Conservation (phyloP, 2,329 filamentous ascomycete species). For the Pseudocercospora crystallina region DNA sequence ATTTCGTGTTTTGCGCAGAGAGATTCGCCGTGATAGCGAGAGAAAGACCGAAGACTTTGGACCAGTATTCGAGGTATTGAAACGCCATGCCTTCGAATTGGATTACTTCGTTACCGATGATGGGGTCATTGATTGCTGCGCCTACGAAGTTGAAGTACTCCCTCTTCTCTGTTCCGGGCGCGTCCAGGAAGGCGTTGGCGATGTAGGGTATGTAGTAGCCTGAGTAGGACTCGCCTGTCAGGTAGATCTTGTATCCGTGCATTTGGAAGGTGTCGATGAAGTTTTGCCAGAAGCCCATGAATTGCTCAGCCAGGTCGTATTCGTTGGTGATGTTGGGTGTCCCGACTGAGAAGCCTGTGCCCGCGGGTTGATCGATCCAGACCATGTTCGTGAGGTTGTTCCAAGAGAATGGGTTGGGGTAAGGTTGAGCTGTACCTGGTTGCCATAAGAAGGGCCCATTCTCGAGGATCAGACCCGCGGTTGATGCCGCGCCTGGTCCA, state of each 20-base stretch:
- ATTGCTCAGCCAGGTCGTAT: slow-evolving; percentile 42
- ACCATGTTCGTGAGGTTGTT: slow-evolving; percentile 72
- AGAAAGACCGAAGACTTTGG: slow-evolving; percentile 44
- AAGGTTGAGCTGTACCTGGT: slow-evolving; percentile 38
- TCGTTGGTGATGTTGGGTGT: slow-evolving; percentile 36
- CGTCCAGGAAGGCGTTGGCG: slow-evolving; percentile 27
- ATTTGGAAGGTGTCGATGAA: slow-evolving; percentile 52
- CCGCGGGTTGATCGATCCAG: slow-evolving; percentile 59
- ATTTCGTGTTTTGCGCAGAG: slow-evolving; percentile 11
- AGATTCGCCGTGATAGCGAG: slow-evolving; percentile 38
- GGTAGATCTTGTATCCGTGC: slow-evolving; percentile 48
- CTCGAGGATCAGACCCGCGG: slow-evolving; percentile 21
- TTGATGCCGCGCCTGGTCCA: slow-evolving; percentile 8
- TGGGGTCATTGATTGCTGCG: slow-evolving; percentile 34
- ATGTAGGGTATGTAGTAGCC: slow-evolving; percentile 35
- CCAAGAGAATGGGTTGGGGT: slow-evolving; percentile 47
- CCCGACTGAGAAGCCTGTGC: slow-evolving; percentile 46
- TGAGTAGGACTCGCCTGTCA: slow-evolving; percentile 27
- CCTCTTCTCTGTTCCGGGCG: slow-evolving; percentile 29
- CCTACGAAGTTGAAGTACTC: slow-evolving; percentile 29
- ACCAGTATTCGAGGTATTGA: slow-evolving; percentile 17
- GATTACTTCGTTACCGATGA: slow-evolving; percentile 51
- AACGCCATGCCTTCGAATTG: neutral
- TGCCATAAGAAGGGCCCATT: slow-evolving; percentile 42
- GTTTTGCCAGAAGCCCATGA: slow-evolving; percentile 49